These are phyloP conservation scores for Syzygium malaccense DNA, from an alignment of 441 rosid species.

Conservation along the genomic window DNA sequence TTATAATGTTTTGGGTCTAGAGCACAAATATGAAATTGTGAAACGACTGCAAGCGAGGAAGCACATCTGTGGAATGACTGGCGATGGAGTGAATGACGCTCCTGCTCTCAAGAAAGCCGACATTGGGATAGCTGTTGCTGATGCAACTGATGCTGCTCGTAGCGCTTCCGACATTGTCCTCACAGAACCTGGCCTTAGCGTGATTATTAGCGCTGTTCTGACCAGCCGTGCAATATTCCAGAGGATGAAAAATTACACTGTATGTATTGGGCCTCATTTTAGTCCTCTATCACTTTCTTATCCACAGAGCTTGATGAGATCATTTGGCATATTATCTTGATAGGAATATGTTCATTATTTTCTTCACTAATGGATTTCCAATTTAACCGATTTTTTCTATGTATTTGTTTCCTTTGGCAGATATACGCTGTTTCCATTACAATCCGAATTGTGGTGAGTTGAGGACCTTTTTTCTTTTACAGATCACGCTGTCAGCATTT, in stretches of 20 bases:
- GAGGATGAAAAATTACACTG: conserved; percentile 97
- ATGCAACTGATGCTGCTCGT: conserved; percentile 99
- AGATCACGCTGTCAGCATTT: background rate
- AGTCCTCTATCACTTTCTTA: background rate
- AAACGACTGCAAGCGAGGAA: conserved; percentile 93
- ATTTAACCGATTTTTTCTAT: background rate
- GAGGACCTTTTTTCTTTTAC: background rate
- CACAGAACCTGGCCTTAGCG: conserved; percentile 97
- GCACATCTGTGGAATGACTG: conserved; percentile 98
- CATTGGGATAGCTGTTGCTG: conserved; percentile 98
- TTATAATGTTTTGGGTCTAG: conserved; percentile 28
- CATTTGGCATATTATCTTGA: background rate
- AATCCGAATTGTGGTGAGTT: conserved; percentile 91
- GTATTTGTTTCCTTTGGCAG: conserved; percentile 28
- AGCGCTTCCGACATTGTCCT: conserved; percentile 97
- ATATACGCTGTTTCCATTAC: conserved; percentile 96
- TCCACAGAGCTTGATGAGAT: background rate
- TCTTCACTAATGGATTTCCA: background rate
- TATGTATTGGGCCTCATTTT: conserved; percentile 18
- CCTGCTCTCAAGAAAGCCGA: conserved; percentile 99
- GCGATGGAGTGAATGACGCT: conserved; percentile 99
- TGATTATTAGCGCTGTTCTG: conserved; percentile 94
- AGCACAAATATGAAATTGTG: conserved; percentile 95
- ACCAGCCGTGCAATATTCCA: conserved; percentile 97
- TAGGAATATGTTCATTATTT: background rate